Evolutionary conservation across 2,329 filamentous ascomycete species (phyloP).

Genomic region (Aspergillus ochraceus): DNA sequence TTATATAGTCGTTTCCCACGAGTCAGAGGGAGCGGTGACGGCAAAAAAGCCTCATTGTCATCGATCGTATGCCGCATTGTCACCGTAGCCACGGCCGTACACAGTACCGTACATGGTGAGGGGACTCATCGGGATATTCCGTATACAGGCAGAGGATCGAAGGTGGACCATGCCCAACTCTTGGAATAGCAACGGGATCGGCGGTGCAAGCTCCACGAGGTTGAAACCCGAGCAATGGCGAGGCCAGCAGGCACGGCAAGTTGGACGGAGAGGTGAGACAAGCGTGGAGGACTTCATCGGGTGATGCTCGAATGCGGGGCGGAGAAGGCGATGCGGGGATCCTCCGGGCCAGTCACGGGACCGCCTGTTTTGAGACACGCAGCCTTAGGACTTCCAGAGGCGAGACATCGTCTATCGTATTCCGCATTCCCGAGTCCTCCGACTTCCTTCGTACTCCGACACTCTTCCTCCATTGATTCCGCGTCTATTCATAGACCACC

Average conservation of each 20-base stretch:
- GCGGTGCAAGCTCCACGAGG: background rate
- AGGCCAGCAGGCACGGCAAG: background rate
- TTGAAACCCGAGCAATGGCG: background rate
- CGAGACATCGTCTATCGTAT: background rate
- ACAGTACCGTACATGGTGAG: background rate
- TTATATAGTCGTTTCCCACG: slow-evolving; percentile 2
- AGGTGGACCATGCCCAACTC: no score
- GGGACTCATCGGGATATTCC: background rate
- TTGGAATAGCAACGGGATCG: background rate
- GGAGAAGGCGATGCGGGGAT: background rate
- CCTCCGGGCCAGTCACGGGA: background rate
- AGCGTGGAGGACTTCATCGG: background rate
- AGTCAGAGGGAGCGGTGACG: background rate
- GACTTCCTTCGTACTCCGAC: background rate
- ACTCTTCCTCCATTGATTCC: no score
- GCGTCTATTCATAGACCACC: background rate
- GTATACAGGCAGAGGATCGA: background rate
- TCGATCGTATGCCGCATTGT: background rate
- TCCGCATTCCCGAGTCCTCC: background rate
- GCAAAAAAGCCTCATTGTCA: background rate
- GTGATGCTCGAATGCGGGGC: background rate
- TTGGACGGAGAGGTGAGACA: background rate
- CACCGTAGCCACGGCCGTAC: background rate
- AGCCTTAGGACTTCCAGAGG: background rate
- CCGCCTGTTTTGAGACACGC: background rate